phyloP scores from a whole-genome alignment of 176 grass and related monocot genomes.

The Eragrostis curvula region DNA sequence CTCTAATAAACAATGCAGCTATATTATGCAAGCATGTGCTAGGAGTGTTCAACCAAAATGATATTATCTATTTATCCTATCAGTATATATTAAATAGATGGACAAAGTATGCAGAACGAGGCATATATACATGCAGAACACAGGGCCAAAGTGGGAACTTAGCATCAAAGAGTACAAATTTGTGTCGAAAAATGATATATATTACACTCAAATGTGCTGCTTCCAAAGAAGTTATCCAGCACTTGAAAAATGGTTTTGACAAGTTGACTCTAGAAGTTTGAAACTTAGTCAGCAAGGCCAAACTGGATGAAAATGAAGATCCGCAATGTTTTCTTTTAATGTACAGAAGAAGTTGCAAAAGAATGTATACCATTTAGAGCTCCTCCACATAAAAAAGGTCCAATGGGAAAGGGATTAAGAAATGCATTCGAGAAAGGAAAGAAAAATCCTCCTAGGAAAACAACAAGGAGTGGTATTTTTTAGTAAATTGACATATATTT shows the following conservation, averaged over 20 bases:
- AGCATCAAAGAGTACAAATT: neutral
- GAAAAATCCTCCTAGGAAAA: too few species aligned
- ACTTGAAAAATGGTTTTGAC: neutral
- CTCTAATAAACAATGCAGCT: neutral
- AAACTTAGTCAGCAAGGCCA: neutral
- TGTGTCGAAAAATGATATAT: conserved; percentile 6
- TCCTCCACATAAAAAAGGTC: too few species aligned
- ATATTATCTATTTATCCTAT: neutral
- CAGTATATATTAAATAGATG: neutral
- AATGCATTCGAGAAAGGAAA: too few species aligned
- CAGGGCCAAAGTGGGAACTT: too few species aligned
- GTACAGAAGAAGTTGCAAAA: neutral
- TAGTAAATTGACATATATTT: too few species aligned
- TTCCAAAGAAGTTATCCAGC: neutral
- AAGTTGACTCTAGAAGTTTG: conserved; percentile 10
- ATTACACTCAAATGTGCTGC: neutral
- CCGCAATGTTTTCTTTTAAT: neutral
- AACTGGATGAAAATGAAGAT: neutral
- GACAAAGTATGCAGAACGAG: too few species aligned
- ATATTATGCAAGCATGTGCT: neutral
- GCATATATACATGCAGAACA: too few species aligned
- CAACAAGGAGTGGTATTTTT: too few species aligned
- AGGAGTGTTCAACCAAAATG: neutral
- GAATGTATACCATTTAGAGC: too few species aligned
- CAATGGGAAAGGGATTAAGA: too few species aligned